These are phyloP conservation scores for Phialophora verrucosa DNA, from an alignment of 2,329 filamentous ascomycete species.

Conservation along the genomic window DNA sequence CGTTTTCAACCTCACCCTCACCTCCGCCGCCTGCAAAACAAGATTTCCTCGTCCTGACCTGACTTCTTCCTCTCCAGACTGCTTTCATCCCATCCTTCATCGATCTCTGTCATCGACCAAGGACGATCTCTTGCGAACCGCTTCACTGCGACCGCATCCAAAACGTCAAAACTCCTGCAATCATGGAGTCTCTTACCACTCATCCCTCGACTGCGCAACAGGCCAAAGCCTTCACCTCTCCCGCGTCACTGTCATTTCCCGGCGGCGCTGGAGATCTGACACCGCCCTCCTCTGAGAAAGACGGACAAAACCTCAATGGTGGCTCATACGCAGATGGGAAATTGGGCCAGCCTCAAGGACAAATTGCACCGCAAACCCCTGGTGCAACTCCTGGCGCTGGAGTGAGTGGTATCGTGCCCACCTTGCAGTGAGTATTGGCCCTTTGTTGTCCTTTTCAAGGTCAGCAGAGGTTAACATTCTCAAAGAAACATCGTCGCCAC, in stretches of 20 bases:
- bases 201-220: conserved; percentile 90
- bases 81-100: conserved; percentile 37
- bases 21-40: conserved; percentile 3
- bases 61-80: conserved; percentile 39
- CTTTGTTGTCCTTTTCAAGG: conserved; percentile 50
- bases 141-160: conserved; percentile 43
- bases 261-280: conserved; percentile 82
- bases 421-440: conserved; percentile 87
- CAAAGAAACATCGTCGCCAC: conserved; percentile 98
- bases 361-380: conserved; percentile 83
- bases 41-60: conserved; percentile 25
- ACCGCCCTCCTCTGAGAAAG: conserved; percentile 75
- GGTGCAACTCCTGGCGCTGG: conserved; percentile 87
- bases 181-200: conserved; percentile 87
- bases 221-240: conserved; percentile 93
- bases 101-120: conserved; percentile 33
- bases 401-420: conserved; percentile 87
- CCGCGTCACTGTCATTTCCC: conserved; percentile 89
- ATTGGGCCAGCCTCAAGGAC: conserved; percentile 62
- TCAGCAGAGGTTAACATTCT: conserved; percentile 57
- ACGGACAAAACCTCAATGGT: conserved; percentile 59
- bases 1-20: conserved; percentile 22
- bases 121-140: conserved; percentile 33
- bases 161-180: conserved; percentile 31
- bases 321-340: conserved; percentile 54